Evolutionary conservation across 1,284 basidiomycete genomes (phyloP).

Genomic region (Leccinum fallax): DNA sequence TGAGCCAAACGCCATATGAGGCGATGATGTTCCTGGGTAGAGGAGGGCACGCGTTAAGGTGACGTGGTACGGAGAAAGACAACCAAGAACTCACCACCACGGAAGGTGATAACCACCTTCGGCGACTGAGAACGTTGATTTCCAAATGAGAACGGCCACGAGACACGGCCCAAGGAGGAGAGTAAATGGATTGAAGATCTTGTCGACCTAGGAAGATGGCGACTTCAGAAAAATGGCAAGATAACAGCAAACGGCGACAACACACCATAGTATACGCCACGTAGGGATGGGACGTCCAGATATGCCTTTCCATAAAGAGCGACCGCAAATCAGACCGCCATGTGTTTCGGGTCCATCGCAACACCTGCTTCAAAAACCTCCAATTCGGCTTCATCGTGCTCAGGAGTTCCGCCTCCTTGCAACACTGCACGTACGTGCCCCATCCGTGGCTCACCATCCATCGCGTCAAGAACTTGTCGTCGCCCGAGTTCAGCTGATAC

Average conservation of each 20-base stretch:
- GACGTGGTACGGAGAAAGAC: conserved; percentile 4
- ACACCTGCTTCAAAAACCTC: conserved; percentile 90
- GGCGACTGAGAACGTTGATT: conserved; percentile 69
- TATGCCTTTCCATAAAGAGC: conserved; percentile 83
- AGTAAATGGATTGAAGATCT: conserved; percentile 89
- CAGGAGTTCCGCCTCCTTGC: conserved; percentile 86
- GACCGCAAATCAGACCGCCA: conserved; percentile 89
- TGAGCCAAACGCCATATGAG: conserved; percentile 80
- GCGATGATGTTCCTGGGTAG: conserved; percentile 69
- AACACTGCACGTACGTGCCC: conserved; percentile 91
- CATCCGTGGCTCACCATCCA: conserved; percentile 96
- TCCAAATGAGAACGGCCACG: conserved; percentile 75
- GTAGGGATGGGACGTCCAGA: conserved; percentile 90
- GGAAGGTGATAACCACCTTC: conserved; percentile 86
- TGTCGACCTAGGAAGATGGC: conserved; percentile 65
- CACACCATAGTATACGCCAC: conserved; percentile 88
- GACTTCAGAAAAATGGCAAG: conserved; percentile 6
- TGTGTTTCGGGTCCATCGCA: conserved; percentile 92
- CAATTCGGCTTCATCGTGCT: conserved; percentile 97
- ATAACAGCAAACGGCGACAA: not conserved
- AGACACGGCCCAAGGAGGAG: conserved; percentile 81
- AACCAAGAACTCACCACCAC: conserved; percentile 68
- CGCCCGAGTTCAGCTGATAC: conserved; percentile 90
- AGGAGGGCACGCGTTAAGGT: conserved; percentile 3
- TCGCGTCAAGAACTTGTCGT: conserved; percentile 93